These are phyloP conservation scores for Rosa chinensis DNA, from an alignment of 306 rosid genomes.

Conservation along the genomic window DNA sequence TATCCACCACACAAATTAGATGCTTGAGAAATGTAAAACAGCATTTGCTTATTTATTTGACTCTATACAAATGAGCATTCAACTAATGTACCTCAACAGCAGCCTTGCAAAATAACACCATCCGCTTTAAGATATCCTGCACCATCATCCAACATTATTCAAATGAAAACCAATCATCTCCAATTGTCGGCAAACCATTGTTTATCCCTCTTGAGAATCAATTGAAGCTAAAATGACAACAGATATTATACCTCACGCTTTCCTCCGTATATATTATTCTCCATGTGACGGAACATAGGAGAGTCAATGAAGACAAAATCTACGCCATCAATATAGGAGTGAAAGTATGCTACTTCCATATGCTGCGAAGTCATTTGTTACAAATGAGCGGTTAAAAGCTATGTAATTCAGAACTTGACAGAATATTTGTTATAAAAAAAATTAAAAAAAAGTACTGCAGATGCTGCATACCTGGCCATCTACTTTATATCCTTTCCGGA, in stretches of 20 bases:
- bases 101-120: slow-evolving; percentile 90
- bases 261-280: slow-evolving; percentile 68
- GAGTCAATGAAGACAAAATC: slow-evolving; percentile 81
- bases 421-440: slow-evolving; percentile 15
- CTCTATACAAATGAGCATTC: slow-evolving; percentile 1
- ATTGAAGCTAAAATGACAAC: slow-evolving; percentile 22
- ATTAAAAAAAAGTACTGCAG: slow-evolving; percentile 8
- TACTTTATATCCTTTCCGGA: slow-evolving; percentile 65
- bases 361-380: slow-evolving; percentile 53
- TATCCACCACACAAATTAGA: neutral
- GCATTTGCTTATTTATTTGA: neutral
- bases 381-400: neutral
- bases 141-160: slow-evolving; percentile 11
- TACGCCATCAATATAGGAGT: slow-evolving; percentile 78
- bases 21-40: neutral
- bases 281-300: slow-evolving; percentile 51
- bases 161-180: neutral
- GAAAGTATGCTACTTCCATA: slow-evolving; percentile 73
- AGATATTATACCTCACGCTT: slow-evolving; percentile 61
- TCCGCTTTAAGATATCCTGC: slow-evolving; percentile 91
- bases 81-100: slow-evolving; percentile 73
- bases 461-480: slow-evolving; percentile 68
- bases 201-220: slow-evolving; percentile 12
- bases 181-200: neutral
- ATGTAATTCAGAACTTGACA: neutral